Evolutionary conservation across 768 basidiomycete species (phyloP).

Genomic region (Pleurotus eryngii): DNA sequence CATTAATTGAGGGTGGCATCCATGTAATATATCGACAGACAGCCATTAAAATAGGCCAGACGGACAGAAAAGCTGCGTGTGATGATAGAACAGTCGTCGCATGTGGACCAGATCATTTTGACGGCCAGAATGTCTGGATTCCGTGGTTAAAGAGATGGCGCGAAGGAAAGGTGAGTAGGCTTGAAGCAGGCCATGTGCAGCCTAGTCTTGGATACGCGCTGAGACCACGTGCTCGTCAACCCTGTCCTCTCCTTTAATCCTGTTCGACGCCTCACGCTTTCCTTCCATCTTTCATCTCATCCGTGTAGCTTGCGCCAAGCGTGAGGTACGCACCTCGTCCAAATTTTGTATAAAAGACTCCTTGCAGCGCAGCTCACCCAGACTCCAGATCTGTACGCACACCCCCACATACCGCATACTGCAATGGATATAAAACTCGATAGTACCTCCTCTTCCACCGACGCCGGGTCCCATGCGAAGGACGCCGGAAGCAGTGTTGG

Average conservation of each 20-base stretch:
- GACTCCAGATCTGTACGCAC: not conserved
- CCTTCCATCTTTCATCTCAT: slow-evolving; percentile 7
- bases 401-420: slow-evolving; percentile 8
- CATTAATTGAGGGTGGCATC: too few relatives aligned
- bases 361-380: not conserved
- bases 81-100: slow-evolving; percentile 5
- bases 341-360: not conserved
- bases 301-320: not conserved
- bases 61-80: not conserved
- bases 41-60: not conserved
- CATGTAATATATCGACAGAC: too few relatives aligned
- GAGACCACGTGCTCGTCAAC: slow-evolving; percentile 4
- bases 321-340: not conserved
- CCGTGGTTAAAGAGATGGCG: not conserved
- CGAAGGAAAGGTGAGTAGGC: slow-evolving; percentile 4
- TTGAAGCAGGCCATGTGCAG: slow-evolving; percentile 5
- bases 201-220: not conserved
- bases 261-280: slow-evolving; percentile 4
- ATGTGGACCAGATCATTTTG: slow-evolving; percentile 4
- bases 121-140: not conserved
- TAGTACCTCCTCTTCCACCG: slow-evolving; percentile 54
- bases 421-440: slow-evolving; percentile 58
- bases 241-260: slow-evolving; percentile 7
- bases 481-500: slow-evolving; percentile 30
- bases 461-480: slow-evolving; percentile 40